Evolutionary conservation across 495 filamentous ascomycete species (phyloP).

Genomic region (Thozetella sp.): DNA sequence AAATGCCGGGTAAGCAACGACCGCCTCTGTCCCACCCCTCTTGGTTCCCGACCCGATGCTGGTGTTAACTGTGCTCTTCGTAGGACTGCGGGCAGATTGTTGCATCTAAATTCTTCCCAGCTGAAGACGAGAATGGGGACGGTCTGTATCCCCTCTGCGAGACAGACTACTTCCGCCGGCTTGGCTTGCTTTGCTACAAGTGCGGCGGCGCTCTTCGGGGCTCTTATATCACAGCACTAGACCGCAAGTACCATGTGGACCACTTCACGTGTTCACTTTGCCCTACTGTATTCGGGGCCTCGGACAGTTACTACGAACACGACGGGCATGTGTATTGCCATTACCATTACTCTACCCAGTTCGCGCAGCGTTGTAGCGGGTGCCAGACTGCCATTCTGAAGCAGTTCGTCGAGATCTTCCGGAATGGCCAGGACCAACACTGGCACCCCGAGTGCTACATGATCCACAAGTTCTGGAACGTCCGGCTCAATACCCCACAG

Average conservation of each 20-base stretch:
- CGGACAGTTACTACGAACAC: constrained; percentile 99
- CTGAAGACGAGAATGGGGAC: constrained; percentile 82
- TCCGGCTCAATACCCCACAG: constrained; percentile 64
- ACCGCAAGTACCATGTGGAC: constrained; percentile 98
- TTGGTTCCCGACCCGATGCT: background rate
- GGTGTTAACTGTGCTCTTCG: constrained; percentile 13
- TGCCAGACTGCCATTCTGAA: constrained; percentile 98
- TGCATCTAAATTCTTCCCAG: constrained; percentile 97
- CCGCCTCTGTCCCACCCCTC: constrained; percentile 7
- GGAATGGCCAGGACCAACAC: constrained; percentile 96
- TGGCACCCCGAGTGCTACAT: constrained; percentile 99
- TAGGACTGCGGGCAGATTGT: constrained; percentile 97
- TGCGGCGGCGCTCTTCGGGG: constrained; percentile 94
- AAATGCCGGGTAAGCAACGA: constrained; percentile 80
- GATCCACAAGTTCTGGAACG: constrained; percentile 99
- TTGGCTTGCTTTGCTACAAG: constrained; percentile 87
- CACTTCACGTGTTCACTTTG: constrained; percentile 99
- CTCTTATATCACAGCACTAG: constrained; percentile 97
- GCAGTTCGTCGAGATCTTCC: constrained; percentile 98
- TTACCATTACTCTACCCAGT: constrained; percentile 98
- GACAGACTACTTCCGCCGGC: constrained; percentile 93
- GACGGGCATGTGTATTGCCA: constrained; percentile 97
- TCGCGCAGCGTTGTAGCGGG: constrained; percentile 93
- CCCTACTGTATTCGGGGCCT: constrained; percentile 94
- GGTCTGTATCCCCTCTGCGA: constrained; percentile 96